Percentiles rank a stretch among this genome's conserved stretches.
Conservation (phyloP, 495 filamentous ascomycete genomes). For the Xylaria castorea region DNA sequence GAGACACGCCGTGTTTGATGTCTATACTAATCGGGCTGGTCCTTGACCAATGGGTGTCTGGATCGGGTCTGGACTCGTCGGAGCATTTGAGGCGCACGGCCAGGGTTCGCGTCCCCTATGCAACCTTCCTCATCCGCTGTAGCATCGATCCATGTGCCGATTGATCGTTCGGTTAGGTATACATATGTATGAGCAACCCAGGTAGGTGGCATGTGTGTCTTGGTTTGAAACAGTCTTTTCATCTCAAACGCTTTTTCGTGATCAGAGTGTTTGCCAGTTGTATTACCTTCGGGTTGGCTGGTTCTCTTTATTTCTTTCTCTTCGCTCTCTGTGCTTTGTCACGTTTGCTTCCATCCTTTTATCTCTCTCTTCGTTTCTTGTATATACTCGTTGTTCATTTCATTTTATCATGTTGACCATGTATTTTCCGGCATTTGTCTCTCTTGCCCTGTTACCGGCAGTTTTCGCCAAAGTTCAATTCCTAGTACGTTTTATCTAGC, state of each 20-base stretch:
- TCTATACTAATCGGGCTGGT: constrained; percentile 25
- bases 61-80: background rate
- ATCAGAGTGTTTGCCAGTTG: background rate
- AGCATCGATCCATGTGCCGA: constrained; percentile 10
- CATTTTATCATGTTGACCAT: constrained; percentile 31
- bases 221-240: background rate
- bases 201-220: constrained; percentile 8
- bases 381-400: constrained; percentile 24
- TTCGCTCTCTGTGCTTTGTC: background rate
- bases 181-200: constrained; percentile 6
- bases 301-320: constrained; percentile 2
- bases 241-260: constrained; percentile 5
- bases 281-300: constrained; percentile 4
- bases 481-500: constrained; percentile 35
- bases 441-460: constrained; percentile 32
- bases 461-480: constrained; percentile 43
- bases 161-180: constrained; percentile 6
- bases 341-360: constrained; percentile 10
- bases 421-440: constrained; percentile 32
- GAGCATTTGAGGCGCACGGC: constrained; percentile 3
- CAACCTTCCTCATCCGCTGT: constrained; percentile 22
- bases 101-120: constrained; percentile 16
- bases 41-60: constrained; percentile 9
- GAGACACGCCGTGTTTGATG: constrained; percentile 27
- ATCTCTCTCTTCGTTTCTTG: constrained; percentile 31